A percentile compares a stretch with the other conserved stretches of the same genome.
Evolutionary conservation across 805 yeast species (phyloP).

Genomic region (Candida stauntonica): DNA sequence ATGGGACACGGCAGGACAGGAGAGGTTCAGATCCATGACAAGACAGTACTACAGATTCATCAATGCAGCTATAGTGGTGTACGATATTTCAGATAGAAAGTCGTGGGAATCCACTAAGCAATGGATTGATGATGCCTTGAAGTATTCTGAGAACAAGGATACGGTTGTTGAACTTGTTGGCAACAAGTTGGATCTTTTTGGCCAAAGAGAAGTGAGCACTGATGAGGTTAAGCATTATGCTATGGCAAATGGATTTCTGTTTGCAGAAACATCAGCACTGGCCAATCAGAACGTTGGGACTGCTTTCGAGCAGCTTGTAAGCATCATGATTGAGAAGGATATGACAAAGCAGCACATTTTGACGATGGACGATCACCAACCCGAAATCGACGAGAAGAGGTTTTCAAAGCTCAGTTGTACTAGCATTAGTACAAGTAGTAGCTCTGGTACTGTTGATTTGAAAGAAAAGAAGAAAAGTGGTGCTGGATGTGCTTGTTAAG

Average conservation of each 20-base stretch:
- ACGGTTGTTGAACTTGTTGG: constrained; percentile 66
- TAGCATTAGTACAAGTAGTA: neutral
- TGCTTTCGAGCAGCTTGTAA: neutral
- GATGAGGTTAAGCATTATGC: constrained; percentile 48
- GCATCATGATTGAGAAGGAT: neutral
- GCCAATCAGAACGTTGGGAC: neutral
- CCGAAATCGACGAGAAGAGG: neutral
- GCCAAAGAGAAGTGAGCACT: constrained; percentile 38
- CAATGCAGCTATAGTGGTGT: constrained; percentile 75
- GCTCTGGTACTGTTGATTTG: too few species aligned
- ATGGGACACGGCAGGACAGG: constrained; percentile 89
- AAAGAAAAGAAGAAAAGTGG: too few species aligned
- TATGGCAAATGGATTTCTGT: constrained; percentile 43
- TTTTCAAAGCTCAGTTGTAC: neutral
- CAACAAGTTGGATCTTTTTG: constrained; percentile 58
- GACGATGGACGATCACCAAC: neutral
- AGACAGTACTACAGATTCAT: constrained; percentile 81
- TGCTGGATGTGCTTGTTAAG: too few species aligned
- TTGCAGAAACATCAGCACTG: constrained; percentile 49
- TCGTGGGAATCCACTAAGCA: constrained; percentile 63
- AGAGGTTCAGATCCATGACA: constrained; percentile 67
- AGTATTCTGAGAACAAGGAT: constrained; percentile 65
- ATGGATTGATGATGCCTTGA: constrained; percentile 71
- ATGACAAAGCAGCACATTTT: neutral
- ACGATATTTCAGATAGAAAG: constrained; percentile 61